Conservation (phyloP, 441 rosid species). For the Jatropha multifida region DNA sequence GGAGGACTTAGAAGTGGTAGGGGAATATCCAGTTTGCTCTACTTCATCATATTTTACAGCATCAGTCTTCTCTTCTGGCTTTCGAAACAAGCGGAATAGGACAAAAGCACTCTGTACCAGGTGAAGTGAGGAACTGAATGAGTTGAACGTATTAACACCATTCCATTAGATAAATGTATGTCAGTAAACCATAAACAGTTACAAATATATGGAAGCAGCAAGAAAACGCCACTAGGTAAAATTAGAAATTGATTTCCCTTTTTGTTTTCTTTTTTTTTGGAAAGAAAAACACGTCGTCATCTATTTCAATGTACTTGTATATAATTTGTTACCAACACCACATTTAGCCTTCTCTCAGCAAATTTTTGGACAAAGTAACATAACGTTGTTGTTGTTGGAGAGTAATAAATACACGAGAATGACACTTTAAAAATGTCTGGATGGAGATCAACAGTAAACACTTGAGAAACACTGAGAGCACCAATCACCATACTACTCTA, state of each 20-base stretch:
- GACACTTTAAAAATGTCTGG: not conserved
- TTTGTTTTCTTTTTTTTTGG: not conserved
- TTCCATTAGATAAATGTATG: not conserved
- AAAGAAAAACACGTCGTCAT: not conserved
- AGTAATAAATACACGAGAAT: not conserved
- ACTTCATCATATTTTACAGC: conserved; percentile 45
- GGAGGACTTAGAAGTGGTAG: conserved; percentile 48
- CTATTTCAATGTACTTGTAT: not conserved
- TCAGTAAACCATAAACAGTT: not conserved
- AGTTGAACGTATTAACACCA: not conserved
- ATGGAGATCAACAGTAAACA: not conserved
- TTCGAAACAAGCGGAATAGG: conserved; percentile 56
- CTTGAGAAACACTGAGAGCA: not conserved
- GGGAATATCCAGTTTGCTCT: conserved; percentile 53
- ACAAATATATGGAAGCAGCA: not conserved
- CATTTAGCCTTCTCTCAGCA: not conserved
- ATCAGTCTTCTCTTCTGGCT: conserved; percentile 51
- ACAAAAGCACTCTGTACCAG: not conserved
- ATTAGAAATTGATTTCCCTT: not conserved
- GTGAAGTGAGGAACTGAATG: not conserved
- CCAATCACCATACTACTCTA: not conserved
- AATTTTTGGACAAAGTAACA: not conserved
- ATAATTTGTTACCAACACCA: not conserved
- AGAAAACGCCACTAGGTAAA: not conserved
- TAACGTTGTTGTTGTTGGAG: not conserved